A percentile compares a stretch with the other conserved stretches of the same genome.
Conservation (phyloP, 2,329 filamentous ascomycete species). For the Ilyonectria destructans region DNA sequence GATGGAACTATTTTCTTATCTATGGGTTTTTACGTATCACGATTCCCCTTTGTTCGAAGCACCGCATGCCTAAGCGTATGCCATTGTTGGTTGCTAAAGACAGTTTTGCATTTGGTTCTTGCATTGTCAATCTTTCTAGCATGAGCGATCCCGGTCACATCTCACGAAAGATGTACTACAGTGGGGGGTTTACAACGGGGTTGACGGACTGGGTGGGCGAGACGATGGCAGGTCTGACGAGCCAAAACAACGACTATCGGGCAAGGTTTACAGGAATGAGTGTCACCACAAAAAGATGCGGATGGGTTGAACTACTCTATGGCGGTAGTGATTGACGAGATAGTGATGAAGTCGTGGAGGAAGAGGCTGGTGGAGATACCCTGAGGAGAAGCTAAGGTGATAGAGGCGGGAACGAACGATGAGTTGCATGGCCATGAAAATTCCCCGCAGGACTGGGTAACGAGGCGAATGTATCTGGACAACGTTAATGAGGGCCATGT, state of each 20-base stretch:
- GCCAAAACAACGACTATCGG: not conserved
- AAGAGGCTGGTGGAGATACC: constrained; percentile 25
- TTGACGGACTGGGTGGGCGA: not conserved
- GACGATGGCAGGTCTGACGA: not conserved
- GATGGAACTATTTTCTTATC: constrained; percentile 9
- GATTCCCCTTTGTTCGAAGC: constrained; percentile 31
- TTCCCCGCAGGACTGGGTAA: constrained; percentile 26
- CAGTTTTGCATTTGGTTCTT: constrained; percentile 25
- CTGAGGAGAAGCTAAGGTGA: constrained; percentile 20
- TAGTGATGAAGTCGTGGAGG: constrained; percentile 12
- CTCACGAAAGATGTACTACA: constrained; percentile 1
- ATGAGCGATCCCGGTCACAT: constrained; percentile 22
- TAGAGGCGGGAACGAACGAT: constrained; percentile 24
- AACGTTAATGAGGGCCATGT: constrained; percentile 24
- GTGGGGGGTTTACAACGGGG: not conserved
- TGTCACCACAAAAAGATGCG: not conserved
- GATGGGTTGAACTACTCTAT: not conserved
- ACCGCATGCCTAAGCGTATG: constrained; percentile 27
- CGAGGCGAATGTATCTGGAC: constrained; percentile 23
- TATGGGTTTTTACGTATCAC: constrained; percentile 26
- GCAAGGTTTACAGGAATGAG: constrained; percentile 4
- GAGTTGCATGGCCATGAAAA: constrained; percentile 25
- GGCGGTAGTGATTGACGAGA: not conserved
- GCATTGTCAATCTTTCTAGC: constrained; percentile 17
- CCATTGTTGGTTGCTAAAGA: constrained; percentile 4